Base-by-base conservation (phyloP, 2,329 filamentous ascomycete genomes). In the Alternaria consortialis region DNA sequence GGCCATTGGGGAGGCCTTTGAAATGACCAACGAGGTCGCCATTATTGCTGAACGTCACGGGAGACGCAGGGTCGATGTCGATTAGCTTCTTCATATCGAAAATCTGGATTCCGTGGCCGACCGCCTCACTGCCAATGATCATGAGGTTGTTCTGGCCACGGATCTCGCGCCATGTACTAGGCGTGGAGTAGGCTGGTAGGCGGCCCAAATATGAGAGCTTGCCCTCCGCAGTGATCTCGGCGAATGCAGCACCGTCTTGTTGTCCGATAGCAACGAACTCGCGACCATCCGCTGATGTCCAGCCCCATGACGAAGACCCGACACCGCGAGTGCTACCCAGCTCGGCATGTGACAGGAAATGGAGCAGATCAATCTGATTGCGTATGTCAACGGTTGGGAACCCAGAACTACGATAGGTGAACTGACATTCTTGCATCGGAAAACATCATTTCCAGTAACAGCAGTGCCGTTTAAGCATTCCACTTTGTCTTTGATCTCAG, bases 31-130 rank as follows among this genome's bases (percentile, higher is more conserved):
- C 67, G 11, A 79, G 68, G 50, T 78, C 77, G 17, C 67, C 71
- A 1, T 60, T 47, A 48, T 77, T 78, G 60, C 63, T 71, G 62
- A 79, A 79, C 6, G 69, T 76, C 15, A 77, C 72, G 8, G 77
- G 77, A 9, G 64, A 72, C 11, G 74, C 72, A 27, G 76, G 75
- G 52, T 78, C 73, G 39, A 79, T 55, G 17, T 59, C 66, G 20
- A 79, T 67, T 13, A 79, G 68, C 68, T 77, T 88, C 68, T 80
- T 83, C 84, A 88, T 83, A 75, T 89, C 87, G 69, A 89, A 89
- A 75, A 89, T 83, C 75, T 89, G 87, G 47, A 89, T 83, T 34
- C 85, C 84, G 74, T 89, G 87, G 66, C 80, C 69, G 56, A 52
- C 57, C 42, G 76, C 76, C 56, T 79, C 77, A 29, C 70, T 74